A percentile compares a stretch with the other conserved stretches of the same genome.
Conservation (phyloP, 2,329 filamentous ascomycete genomes). For the Acrodontium crateriforme region DNA sequence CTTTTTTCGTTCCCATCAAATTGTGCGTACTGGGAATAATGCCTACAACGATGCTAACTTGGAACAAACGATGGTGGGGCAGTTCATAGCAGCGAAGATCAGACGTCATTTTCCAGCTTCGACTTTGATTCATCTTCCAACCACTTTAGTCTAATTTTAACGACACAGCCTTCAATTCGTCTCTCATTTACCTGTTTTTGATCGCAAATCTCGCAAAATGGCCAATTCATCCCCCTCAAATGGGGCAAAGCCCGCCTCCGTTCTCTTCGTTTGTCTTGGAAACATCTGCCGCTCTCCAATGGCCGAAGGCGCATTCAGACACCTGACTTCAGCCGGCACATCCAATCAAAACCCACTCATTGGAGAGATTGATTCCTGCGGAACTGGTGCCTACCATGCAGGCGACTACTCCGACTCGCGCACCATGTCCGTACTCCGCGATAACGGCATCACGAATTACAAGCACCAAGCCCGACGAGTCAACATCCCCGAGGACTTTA, state of each 20-base stretch:
- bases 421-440: slow-evolving; percentile 63
- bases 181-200: no score
- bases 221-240: no score
- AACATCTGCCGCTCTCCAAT: slow-evolving; percentile 92
- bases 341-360: slow-evolving; percentile 37
- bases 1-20: no score
- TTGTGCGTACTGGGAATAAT: no score
- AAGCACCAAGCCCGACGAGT: slow-evolving; percentile 65
- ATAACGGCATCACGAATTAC: slow-evolving; percentile 64
- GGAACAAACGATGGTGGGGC: no score
- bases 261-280: slow-evolving; percentile 91
- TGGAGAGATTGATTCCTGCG: slow-evolving; percentile 67
- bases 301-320: slow-evolving; percentile 86
- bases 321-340: slow-evolving; percentile 47
- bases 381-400: slow-evolving; percentile 77
- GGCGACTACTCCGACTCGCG: slow-evolving; percentile 66
- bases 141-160: no score
- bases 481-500: slow-evolving; percentile 54
- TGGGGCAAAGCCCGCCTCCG: slow-evolving; percentile 37
- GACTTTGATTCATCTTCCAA: no score
- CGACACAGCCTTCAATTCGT: no score
- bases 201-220: no score
- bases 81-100: no score
- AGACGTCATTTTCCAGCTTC: no score
- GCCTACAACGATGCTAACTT: no score